Conservation (phyloP, 164 flowering plant species). For the Paratinospora sagittata region DNA sequence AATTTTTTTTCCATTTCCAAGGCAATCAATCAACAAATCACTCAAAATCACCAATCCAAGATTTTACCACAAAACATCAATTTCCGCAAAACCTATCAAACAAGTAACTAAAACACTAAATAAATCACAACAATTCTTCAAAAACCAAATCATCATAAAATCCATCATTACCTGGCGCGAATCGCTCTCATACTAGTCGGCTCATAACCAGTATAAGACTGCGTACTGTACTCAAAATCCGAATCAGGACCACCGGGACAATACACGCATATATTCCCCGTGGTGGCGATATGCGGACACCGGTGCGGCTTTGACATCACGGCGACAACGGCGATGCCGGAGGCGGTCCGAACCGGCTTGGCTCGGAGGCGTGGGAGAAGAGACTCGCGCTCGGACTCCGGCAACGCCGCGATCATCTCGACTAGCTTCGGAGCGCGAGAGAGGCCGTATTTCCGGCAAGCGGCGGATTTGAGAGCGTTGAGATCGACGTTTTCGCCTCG, state of each 20-base stretch:
- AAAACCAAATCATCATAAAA: background rate
- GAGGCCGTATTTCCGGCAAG: constrained; percentile 91
- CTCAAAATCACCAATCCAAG: no score
- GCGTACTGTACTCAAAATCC: constrained; percentile 96
- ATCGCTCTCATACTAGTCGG: constrained; percentile 99
- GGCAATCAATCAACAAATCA: no score
- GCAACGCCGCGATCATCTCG: constrained; percentile 96
- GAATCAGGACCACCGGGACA: constrained; percentile 99
- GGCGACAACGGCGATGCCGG: constrained; percentile 98
- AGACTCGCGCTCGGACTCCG: constrained; percentile 82
- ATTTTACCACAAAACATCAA: no score
- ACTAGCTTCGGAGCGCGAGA: constrained; percentile 93
- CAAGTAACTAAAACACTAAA: no score
- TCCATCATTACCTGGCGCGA: constrained; percentile 64
- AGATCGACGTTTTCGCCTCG: constrained; percentile 77
- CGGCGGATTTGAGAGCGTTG: constrained; percentile 84
- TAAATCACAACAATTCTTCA: background rate
- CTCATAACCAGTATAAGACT: constrained; percentile 94
- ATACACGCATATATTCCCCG: constrained; percentile 97
- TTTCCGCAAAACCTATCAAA: no score
- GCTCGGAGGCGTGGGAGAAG: constrained; percentile 85
- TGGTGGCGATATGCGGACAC: constrained; percentile 96
- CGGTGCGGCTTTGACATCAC: constrained; percentile 99
- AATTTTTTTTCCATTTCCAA: no score
- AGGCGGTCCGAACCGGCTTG: constrained; percentile 95